Conservation (phyloP, 129 eudicot species). For the Kitagawia praeruptora region DNA sequence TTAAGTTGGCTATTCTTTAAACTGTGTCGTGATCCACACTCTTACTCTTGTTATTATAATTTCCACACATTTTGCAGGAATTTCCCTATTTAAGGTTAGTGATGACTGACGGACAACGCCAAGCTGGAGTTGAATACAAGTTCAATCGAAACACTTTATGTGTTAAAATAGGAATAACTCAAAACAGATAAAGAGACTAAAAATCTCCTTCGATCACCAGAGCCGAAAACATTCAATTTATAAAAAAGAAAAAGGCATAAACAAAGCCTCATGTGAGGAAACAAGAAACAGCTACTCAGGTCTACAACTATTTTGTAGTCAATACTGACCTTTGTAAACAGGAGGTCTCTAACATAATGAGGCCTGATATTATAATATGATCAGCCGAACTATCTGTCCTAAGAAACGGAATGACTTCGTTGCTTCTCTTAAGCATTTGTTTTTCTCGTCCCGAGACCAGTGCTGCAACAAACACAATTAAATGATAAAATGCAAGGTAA, state of each 20-base stretch:
- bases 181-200: neutral
- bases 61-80: neutral
- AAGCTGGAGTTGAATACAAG: neutral
- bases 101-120: neutral
- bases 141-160: neutral
- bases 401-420: conserved; percentile 60
- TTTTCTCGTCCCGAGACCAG: conserved; percentile 74
- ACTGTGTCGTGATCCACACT: neutral
- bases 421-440: conserved; percentile 62
- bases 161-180: neutral
- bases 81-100: neutral
- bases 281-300: neutral
- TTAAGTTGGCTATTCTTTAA: neutral
- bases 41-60: neutral
- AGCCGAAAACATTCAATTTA: neutral
- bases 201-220: neutral
- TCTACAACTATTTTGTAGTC: neutral
- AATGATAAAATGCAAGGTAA: neutral
- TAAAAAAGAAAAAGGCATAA: neutral
- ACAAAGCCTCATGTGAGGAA: neutral
- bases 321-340: neutral
- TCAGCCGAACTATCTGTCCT: conserved; percentile 73
- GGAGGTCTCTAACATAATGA: neutral
- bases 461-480: conserved; percentile 42
- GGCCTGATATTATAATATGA: conserved; percentile 33